These are phyloP conservation scores for Penicillium bialowiezense DNA, from an alignment of 495 filamentous ascomycete species.

Conservation along the genomic window DNA sequence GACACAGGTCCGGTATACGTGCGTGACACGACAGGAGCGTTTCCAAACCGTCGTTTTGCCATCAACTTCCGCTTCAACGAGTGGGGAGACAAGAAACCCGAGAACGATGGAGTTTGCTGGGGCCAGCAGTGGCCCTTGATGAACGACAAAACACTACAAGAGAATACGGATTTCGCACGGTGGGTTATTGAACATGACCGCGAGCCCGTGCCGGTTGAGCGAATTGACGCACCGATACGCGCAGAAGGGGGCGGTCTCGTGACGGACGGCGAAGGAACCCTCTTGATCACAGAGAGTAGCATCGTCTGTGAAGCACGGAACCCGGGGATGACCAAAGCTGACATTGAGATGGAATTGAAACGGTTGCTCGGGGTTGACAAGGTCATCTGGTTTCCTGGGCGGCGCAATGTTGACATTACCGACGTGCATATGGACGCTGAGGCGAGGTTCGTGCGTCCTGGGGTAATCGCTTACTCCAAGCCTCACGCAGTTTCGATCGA, in stretches of 20 bases:
- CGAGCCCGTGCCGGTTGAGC: conserved; percentile 11
- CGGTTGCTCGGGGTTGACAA: conserved; percentile 25
- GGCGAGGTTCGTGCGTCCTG: conserved; percentile 24
- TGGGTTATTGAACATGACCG: conserved; percentile 20
- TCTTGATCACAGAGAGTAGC: conserved; percentile 27
- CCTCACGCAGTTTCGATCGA: conserved; percentile 10
- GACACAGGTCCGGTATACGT: conserved; percentile 28
- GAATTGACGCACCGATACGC: conserved; percentile 16
- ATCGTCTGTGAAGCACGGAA: conserved; percentile 26
- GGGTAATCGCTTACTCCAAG: conserved; percentile 20
- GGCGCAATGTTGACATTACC: conserved; percentile 22
- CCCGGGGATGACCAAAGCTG: conserved; percentile 15
- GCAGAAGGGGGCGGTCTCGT: conserved; percentile 26
- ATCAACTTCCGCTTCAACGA: conserved; percentile 28
- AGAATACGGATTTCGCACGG: conserved; percentile 21
- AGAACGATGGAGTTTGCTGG: conserved; percentile 12
- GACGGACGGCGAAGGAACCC: conserved; percentile 27
- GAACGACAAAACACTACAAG: conserved; percentile 12
- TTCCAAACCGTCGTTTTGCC: conserved; percentile 15
- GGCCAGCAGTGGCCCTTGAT: conserved; percentile 18
- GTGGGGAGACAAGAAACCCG: conserved; percentile 25
- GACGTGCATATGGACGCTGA: conserved; percentile 27
- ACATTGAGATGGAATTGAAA: conserved; percentile 24
- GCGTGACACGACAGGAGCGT: conserved; percentile 15
- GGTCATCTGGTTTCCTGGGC: conserved; percentile 28